Evolutionary conservation across 257 asterid species (phyloP).

Genomic region (Jacaranda copaia): DNA sequence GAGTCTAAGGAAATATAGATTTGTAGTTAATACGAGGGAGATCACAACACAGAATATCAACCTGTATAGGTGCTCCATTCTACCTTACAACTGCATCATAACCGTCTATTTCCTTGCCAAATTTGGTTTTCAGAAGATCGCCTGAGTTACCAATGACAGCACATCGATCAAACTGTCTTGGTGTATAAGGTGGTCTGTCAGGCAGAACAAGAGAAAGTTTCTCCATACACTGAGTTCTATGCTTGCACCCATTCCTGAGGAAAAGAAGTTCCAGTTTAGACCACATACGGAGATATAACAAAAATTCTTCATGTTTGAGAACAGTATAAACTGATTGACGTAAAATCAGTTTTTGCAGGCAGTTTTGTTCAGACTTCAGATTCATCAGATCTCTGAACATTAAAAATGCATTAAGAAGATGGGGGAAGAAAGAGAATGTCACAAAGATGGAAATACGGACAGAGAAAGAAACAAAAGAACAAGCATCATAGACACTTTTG

Average conservation of each 20-base stretch:
- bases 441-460: neutral
- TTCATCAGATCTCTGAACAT: slow-evolving; percentile 1
- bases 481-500: neutral
- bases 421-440: neutral
- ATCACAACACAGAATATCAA: slow-evolving; percentile 36
- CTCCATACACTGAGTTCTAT: slow-evolving; percentile 86
- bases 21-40: slow-evolving; percentile 12
- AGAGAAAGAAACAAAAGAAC: neutral
- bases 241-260: slow-evolving; percentile 77
- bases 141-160: slow-evolving; percentile 99
- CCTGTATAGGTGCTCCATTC: slow-evolving; percentile 99
- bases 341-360: neutral
- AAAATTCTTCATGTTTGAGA: neutral
- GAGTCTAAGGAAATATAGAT: slow-evolving; percentile 12
- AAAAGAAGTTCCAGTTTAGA: slow-evolving; percentile 12
- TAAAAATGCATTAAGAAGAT: neutral
- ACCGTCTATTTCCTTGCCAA: slow-evolving; percentile 87
- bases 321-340: neutral
- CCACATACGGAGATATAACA: neutral
- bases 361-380: neutral
- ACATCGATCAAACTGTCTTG: slow-evolving; percentile 83
- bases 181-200: slow-evolving; percentile 77
- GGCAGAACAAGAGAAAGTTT: slow-evolving; percentile 94
- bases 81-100: slow-evolving; percentile 89
- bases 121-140: slow-evolving; percentile 86